Evolutionary conservation across 225 moss, liverwort and hornwort species (phyloP), one percentile per base, ranked within the genome.

Genomic region (Neckera pumila): DNA sequence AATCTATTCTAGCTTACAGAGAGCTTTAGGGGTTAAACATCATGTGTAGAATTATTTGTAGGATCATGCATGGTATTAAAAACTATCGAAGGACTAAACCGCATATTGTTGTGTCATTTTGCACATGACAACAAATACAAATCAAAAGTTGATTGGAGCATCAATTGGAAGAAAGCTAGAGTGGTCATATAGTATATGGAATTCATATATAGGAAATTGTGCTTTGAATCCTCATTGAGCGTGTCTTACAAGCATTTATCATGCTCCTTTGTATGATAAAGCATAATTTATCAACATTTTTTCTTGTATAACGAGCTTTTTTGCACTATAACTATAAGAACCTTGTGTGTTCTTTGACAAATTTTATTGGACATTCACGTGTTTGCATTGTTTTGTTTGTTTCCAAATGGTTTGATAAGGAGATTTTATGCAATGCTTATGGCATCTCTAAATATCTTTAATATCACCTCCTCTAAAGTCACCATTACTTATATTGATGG

Each of bases 131-230:
- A 31, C 1, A 49, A 47, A 49, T 31, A 49, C 43, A 31, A 30
- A 74, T 47, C 47, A 31, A 49, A 19, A 74, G 7, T 31, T 49
- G 19, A 47, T 49, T 47, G 9, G 7, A 47, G 31, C 31, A 49
- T 74, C 2, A 74, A 30, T 11, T 47, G 2, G 6, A 30, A 30
- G 15, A 30, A 45, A 6, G 16, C 11, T 45, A 10, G 2, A 2
- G 3, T 17, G 26, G 7, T 13, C 1, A 0, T 1, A 43, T 71
- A 30, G 6, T 10, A 30, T 11, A 73, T 73, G 11, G 72, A 73
- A 30, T 30, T 45, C 2, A 2, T 0, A 2, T 73, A 1, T 72
- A 47, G 3, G 4, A 49, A 31, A 19, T 74, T 1, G 0, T 30
- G 1, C 0, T 47, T 30, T 74, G 11, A 47, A 74, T 47, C 30